phyloP scores from a whole-genome alignment of 495 filamentous ascomycete genomes.

The Immersiella caudata region DNA sequence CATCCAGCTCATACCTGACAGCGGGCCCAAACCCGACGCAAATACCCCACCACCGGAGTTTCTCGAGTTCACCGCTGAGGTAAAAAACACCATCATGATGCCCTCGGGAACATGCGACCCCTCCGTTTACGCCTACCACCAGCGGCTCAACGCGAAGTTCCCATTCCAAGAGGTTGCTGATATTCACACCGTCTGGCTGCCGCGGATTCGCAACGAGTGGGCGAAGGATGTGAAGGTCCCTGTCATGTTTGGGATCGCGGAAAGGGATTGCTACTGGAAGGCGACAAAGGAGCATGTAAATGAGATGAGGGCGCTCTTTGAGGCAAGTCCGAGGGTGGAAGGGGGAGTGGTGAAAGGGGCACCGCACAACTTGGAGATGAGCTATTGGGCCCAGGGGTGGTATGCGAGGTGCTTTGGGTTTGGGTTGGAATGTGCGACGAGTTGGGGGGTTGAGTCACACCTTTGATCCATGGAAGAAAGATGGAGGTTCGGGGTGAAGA shows the following conservation, averaged over 20 bases:
- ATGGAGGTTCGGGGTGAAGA: no score
- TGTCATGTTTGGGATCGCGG: slow-evolving; percentile 39
- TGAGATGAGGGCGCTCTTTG: slow-evolving; percentile 33
- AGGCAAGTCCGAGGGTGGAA: slow-evolving; percentile 33
- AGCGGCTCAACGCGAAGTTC: slow-evolving; percentile 31
- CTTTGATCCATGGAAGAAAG: no score
- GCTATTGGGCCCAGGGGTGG: slow-evolving; percentile 39
- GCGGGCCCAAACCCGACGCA: neutral
- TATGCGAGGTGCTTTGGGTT: slow-evolving; percentile 43
- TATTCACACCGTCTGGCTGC: slow-evolving; percentile 23
- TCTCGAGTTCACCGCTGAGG: neutral
- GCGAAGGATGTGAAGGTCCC: slow-evolving; percentile 33
- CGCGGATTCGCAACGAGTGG: slow-evolving; percentile 31
- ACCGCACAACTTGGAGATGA: slow-evolving; percentile 43
- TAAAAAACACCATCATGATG: slow-evolving; percentile 37
- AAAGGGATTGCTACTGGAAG: slow-evolving; percentile 36
- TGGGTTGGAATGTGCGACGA: slow-evolving; percentile 22
- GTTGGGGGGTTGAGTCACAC: slow-evolving; percentile 4
- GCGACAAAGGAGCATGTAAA: slow-evolving; percentile 34
- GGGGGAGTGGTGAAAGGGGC: slow-evolving; percentile 29
- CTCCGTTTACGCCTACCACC: slow-evolving; percentile 24
- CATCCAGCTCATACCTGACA: neutral
- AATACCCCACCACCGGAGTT: neutral
- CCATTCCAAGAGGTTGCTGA: slow-evolving; percentile 15
- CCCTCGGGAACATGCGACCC: slow-evolving; percentile 23